Evolutionary conservation across 2,329 filamentous ascomycete genomes (phyloP).

Genomic region (Tolypocladium nubicola): DNA sequence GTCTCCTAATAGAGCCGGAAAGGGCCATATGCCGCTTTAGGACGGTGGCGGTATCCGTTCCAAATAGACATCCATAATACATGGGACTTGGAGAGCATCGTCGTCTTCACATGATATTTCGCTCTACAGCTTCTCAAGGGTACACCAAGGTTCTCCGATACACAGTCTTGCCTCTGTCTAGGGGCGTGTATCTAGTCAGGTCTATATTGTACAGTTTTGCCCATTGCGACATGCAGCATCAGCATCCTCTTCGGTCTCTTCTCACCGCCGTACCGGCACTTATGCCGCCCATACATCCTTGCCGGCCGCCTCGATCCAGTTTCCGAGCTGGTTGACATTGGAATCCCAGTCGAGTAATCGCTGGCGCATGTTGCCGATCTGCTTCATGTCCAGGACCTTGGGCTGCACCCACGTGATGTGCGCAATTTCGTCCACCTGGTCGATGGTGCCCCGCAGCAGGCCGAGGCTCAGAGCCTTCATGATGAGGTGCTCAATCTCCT

Average conservation of each 20-base stretch:
- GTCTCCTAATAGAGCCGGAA: slow-evolving; percentile 6
- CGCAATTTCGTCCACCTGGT: slow-evolving; percentile 89
- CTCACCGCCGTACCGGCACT: slow-evolving; percentile 3
- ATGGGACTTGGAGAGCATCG: background rate
- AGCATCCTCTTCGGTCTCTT: background rate
- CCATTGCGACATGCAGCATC: background rate
- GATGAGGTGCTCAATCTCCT: slow-evolving; percentile 94
- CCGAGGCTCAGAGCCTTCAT: slow-evolving; percentile 99
- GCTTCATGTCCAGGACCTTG: slow-evolving; percentile 90
- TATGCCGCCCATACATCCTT: slow-evolving; percentile 93
- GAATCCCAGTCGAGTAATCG: slow-evolving; percentile 89
- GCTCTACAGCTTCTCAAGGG: background rate
- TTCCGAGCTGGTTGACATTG: slow-evolving; percentile 89
- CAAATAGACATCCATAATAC: background rate
- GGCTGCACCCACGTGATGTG: slow-evolving; percentile 98
- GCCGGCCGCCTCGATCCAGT: slow-evolving; percentile 91
- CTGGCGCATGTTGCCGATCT: slow-evolving; percentile 86
- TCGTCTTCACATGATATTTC: background rate
- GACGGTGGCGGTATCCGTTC: background rate
- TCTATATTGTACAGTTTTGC: background rate
- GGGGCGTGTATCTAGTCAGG: background rate
- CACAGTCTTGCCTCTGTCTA: background rate
- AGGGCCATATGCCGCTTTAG: background rate
- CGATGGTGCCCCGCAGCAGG: slow-evolving; percentile 81
- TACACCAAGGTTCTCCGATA: background rate